Conservation (phyloP, 139 green algal species). For the Chlorella sp. region DNA sequence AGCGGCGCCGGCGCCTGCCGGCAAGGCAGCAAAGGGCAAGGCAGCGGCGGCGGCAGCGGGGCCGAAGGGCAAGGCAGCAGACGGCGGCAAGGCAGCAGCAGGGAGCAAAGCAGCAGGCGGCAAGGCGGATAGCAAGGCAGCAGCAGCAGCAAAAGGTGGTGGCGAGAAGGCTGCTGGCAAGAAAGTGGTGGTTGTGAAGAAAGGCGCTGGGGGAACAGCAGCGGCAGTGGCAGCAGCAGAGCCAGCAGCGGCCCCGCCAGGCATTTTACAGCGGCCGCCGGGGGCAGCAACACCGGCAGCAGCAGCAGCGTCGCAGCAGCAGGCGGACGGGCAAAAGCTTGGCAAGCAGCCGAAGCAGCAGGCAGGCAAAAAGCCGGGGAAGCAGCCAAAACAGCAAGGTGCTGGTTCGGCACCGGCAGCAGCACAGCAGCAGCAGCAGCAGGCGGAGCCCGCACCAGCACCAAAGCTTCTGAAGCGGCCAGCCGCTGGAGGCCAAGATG, state of each 20-base stretch:
- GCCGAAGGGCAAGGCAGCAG: neutral
- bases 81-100: neutral
- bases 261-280: neutral
- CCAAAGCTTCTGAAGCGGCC: constrained; percentile 3
- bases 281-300: neutral
- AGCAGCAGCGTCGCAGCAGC: constrained; percentile 10
- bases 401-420: constrained; percentile 5
- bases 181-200: neutral
- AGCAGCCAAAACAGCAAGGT: neutral
- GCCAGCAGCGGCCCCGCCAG: neutral
- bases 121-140: neutral
- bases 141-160: neutral
- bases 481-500: neutral
- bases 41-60: neutral
- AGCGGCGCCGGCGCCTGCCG: neutral
- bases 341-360: neutral
- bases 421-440: constrained; percentile 16
- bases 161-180: neutral
- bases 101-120: neutral
- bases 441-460: neutral
- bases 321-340: neutral
- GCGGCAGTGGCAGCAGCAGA: neutral
- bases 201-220: neutral
- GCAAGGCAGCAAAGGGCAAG: neutral
- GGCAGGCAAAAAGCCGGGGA: neutral